These are phyloP conservation scores for Rhodamnia rubescens DNA, from an alignment of 345 rosid species.

Conservation along the genomic window DNA sequence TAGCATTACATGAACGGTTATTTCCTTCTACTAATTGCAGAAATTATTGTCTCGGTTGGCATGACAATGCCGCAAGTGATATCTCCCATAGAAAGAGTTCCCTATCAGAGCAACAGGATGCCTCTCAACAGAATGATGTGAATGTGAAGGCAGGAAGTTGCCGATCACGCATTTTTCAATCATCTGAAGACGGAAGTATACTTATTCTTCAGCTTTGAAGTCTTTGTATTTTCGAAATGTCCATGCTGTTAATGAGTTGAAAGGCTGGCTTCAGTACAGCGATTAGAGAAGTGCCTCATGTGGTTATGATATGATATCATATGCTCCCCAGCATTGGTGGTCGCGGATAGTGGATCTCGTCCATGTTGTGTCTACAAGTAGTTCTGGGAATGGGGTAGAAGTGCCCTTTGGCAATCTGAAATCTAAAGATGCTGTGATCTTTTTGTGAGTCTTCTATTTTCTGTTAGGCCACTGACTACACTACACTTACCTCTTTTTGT, in stretches of 20 bases:
- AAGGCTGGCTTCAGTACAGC: not conserved
- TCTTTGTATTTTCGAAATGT: not conserved
- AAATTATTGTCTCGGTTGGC: slow-evolving; percentile 76
- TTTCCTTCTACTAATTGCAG: slow-evolving; percentile 16
- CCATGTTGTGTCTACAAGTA: not conserved
- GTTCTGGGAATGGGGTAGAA: not conserved
- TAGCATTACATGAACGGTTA: not conserved
- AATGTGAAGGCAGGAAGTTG: slow-evolving; percentile 11
- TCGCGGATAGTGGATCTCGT: not conserved
- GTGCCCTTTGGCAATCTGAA: too few relatives aligned
- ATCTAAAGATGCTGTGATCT: too few relatives aligned
- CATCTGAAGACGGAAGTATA: not conserved
- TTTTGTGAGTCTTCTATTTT: too few relatives aligned
- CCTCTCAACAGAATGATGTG: slow-evolving; percentile 43
- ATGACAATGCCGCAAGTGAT: slow-evolving; percentile 87
- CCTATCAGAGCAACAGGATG: slow-evolving; percentile 37
- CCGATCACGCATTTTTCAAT: not conserved
- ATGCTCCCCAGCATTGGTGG: not conserved
- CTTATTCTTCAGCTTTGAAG: not conserved
- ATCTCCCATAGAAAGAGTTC: slow-evolving; percentile 39
- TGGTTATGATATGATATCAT: not conserved
- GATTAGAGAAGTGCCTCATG: not conserved
- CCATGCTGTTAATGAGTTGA: not conserved
- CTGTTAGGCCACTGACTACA: not conserved
- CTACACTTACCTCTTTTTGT: not conserved